Evolutionary conservation across 1,284 basidiomycete species (phyloP), one percentile per base, ranked within the genome.

Genomic region (Leccinum fuscescens): DNA sequence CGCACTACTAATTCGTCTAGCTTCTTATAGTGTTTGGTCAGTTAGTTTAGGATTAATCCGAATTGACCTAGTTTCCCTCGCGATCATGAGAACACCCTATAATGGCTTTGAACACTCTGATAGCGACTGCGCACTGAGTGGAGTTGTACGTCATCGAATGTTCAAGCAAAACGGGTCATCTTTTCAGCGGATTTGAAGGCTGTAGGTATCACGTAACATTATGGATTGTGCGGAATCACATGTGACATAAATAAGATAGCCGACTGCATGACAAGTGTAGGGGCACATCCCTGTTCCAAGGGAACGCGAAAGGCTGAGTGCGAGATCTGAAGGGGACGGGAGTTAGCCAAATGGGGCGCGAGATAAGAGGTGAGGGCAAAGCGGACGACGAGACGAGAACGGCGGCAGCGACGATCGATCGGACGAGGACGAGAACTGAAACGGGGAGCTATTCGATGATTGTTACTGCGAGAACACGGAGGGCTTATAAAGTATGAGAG

Each of bases 1-100:
- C 33, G 39, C 11, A 57, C 50, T 15, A 39, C 48, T 73, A 66
- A 71, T 71, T 54, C 53, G 42, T 50, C 17, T 59, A 61, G 54
- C 52, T 22, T 55, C 42, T 55, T 55, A 17, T 56, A 51, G 62
- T 55, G 15, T 51, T 56, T 59, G 11, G 57, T 58, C 27, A 24
- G 39, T 59, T 50, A n/a, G 15, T n/a, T 54, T 58, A 17, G 33
- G 8, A 50, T 54, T 62, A 53, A 67, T 69, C 35, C 51, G 57
- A 50, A 64, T 54, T 29, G 46, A 4, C 48, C 6, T 6, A 2
- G 53, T 62, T 51, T 61, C 53, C 17, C n/a, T 52, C 9, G 6
- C 14, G 20, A 24, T 49, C 24, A 20, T 46, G 44, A 46, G n/a
- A 42, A 42, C 39, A 17, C n/a, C 6, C 39, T 1, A 11, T 2